These are phyloP conservation scores for Ciborinia camelliae DNA, from an alignment of 2,329 filamentous ascomycete genomes.

Conservation along the genomic window DNA sequence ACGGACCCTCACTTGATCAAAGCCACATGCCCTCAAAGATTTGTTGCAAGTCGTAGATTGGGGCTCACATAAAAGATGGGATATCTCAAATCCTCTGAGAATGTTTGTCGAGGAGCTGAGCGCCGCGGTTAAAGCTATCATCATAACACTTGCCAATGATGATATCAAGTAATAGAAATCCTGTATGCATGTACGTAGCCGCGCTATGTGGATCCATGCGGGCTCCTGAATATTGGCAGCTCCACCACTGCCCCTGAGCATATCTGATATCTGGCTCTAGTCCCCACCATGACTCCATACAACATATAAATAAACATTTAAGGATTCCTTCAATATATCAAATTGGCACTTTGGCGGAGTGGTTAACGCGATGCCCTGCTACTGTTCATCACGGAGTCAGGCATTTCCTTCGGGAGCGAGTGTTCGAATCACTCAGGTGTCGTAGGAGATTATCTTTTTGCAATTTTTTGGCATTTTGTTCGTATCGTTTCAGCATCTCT, in stretches of 20 bases:
- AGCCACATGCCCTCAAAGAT: background rate
- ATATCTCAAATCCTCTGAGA: background rate
- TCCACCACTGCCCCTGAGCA: background rate
- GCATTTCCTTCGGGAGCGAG: slow-evolving; percentile 19
- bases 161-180: background rate
- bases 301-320: background rate
- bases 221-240: background rate
- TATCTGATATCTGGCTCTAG: background rate
- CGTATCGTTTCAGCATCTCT: background rate
- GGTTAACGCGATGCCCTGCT: slow-evolving; percentile 20
- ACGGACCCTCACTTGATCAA: slow-evolving; percentile 4
- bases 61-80: background rate
- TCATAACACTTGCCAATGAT: background rate
- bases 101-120: background rate
- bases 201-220: slow-evolving; percentile 11
- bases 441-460: background rate
- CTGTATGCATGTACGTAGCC: background rate
- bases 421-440: slow-evolving; percentile 20
- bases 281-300: background rate
- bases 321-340: fast-evolving
- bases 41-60: slow-evolving; percentile 9
- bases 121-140: background rate
- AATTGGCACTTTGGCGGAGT: slow-evolving; percentile 13
- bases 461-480: background rate
- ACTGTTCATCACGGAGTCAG: background rate